Conservation (phyloP, 2,329 filamentous ascomycete species). For the Aspergillus neoniger region DNA sequence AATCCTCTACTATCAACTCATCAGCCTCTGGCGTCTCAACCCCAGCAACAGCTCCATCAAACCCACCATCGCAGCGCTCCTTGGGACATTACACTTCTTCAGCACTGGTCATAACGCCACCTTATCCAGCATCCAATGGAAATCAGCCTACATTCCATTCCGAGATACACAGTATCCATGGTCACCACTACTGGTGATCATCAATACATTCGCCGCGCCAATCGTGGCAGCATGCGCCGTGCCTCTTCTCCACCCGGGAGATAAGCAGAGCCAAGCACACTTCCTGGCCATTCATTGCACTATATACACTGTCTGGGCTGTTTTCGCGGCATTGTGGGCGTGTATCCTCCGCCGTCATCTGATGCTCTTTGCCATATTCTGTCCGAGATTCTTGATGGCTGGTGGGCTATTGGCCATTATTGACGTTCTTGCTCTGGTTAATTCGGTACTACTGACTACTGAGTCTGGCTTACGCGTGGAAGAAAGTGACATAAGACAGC, state of each 20-base stretch:
- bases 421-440: not conserved
- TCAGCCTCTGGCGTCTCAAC: conserved; percentile 65
- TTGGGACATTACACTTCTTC: conserved; percentile 93
- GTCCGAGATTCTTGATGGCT: conserved; percentile 80
- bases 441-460: not conserved
- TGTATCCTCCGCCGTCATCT: conserved; percentile 83
- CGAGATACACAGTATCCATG: conserved; percentile 81
- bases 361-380: conserved; percentile 95
- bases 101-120: conserved; percentile 94
- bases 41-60: conserved; percentile 66
- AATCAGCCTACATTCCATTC: conserved; percentile 85
- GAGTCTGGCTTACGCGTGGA: not conserved
- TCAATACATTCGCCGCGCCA: conserved; percentile 88
- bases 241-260: conserved; percentile 67
- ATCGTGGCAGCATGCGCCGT: conserved; percentile 77
- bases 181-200: conserved; percentile 73
- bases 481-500: not conserved
- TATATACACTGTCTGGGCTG: conserved; percentile 69
- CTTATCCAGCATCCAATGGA: conserved; percentile 88
- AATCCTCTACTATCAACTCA: conserved; percentile 71
- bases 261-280: conserved; percentile 49
- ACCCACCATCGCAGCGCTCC: conserved; percentile 78
- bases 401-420: not conserved
- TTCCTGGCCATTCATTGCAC: conserved; percentile 65
- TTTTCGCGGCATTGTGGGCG: conserved; percentile 79